Evolutionary conservation across 768 basidiomycete genomes (phyloP), one percentile per base, ranked within the genome.

Genomic region (Glaciozyma martinii): DNA sequence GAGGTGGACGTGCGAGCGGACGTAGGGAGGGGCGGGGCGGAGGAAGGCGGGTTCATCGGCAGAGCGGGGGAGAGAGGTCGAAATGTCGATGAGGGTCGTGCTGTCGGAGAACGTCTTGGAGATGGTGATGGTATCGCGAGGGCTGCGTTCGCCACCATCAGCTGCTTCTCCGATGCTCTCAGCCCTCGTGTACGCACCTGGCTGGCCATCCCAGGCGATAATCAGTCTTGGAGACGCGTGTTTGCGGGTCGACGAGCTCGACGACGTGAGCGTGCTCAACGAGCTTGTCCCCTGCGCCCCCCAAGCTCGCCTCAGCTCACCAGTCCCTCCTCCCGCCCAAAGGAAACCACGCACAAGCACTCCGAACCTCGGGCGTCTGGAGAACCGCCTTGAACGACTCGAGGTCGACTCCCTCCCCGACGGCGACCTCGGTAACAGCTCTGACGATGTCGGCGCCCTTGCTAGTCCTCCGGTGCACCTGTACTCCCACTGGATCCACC

Each of bases 131-230:
- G 91, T 85, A 73, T 99, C 94, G 71, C 94, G 81, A 5, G 94
- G 94, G 74, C 90, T 94, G 65, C 29, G 56, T 16, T 18, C 9
- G 29, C 16, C 16, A 16, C 46, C 19, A n/a, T 10, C 29, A 15
- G 21, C n/a, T 21, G 44, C 6, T 27, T 23, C 13, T 29, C 8
- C 32, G 23, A 0, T 13, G 1, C n/a, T 15, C 9, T n/a, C 23
- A 50, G n/a, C 12, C 46, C 23, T 42, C 13, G 12, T 54, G 44
- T 21, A 82, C 90, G 73, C 74, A 94, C 92, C 87, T 92, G 62
- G 91, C 92, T 62, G 94, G 94, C 94, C 94, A 99, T 1, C 94
- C 94, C 15, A 99, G 78, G 10, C 86, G 85, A 75, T 90, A 97
- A 68, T 90, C 89, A 0, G 91, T 95, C 79, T 89, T 90, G 27